Base-by-base conservation (phyloP, 2,329 filamentous ascomycete genomes). In the Paradendryphiella salina region DNA sequence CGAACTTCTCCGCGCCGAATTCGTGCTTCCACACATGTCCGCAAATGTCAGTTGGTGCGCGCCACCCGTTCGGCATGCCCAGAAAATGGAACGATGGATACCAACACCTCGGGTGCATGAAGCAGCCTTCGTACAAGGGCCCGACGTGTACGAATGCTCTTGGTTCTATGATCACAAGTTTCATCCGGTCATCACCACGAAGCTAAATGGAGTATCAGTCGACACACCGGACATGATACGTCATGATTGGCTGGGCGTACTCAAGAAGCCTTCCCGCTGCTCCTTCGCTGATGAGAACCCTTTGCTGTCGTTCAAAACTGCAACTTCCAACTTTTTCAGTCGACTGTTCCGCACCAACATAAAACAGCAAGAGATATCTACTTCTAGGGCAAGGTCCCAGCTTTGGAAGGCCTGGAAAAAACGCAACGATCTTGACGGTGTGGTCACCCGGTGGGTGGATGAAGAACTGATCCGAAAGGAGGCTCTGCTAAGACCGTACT, bases 171-270 rank as follows among this genome's bases (percentile, higher is more conserved):
- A 75, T 39, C 73, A 75, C 57, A 72, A 73, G 41, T 74, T 69
- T 13, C 72, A 75, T 51, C 72, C 72, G 17, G 69, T 64, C 4
- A 73, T 75, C 15, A 63, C 67, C 6, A 75, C 72, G 0, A 72
- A 60, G 28, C 72, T 82, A 7, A 82, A 82, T 50, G 80, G 79
- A 6, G 67, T 76, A 39, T 66, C 72, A 28, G 73, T 81, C 2
- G 75, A 79, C 39, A 82, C 80, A 1, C 80, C 80, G 4, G 74
- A 77, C n/a, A 79, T 82, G 75, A 82, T 83, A 46, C 75, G 77
- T 31, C 72, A 79, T 54, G 72, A 75, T 63, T 75, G 72, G 72
- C 63, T 75, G 10, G 71, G 69, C 4, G 67, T 75, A 2, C 52
- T 75, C 10, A 72, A 71, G 46, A 75, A 75, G 58, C 72, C 72